Evolutionary conservation across 2,329 filamentous ascomycete genomes (phyloP).

Genomic region (Ophiostoma novo-ulmi): DNA sequence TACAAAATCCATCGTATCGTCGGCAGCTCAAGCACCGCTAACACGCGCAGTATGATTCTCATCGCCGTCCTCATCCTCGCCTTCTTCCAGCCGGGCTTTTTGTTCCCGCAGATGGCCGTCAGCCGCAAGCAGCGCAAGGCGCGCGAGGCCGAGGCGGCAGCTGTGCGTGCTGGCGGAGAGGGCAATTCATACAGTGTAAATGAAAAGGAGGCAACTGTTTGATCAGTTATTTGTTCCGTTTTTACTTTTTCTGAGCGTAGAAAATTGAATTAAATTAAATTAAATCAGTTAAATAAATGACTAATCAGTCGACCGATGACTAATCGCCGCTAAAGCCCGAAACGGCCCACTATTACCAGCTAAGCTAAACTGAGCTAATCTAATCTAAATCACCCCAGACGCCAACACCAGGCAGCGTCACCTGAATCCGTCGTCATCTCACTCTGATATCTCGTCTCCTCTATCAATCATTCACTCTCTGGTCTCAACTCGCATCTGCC

Average conservation of each 20-base stretch:
- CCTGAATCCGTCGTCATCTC: not conserved
- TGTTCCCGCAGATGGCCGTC: conserved; percentile 51
- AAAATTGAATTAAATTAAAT: not conserved
- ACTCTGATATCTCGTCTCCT: not conserved
- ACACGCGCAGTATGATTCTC: conserved; percentile 39
- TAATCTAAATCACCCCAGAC: conserved; percentile 12
- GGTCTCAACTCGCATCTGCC: not conserved
- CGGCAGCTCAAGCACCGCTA: not conserved
- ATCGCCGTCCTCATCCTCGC: conserved; percentile 48
- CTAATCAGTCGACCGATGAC: not conserved
- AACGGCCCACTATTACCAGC: not conserved
- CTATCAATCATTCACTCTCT: not conserved
- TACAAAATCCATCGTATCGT: too few species aligned
- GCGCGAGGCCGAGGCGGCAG: conserved; percentile 4
- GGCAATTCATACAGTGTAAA: not conserved
- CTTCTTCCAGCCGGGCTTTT: conserved; percentile 49
- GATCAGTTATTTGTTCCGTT: not conserved
- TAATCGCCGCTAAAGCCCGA: not conserved
- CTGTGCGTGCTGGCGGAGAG: not conserved
- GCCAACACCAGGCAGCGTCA: conserved; percentile 7
- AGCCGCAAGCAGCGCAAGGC: conserved; percentile 23
- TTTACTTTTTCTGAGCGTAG: not conserved
- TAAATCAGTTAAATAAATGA: not conserved
- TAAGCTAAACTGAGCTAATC: not conserved
- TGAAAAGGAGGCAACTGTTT: not conserved